phyloP scores from a whole-genome alignment of 2,329 filamentous ascomycete genomes.

The Nemania sp. region DNA sequence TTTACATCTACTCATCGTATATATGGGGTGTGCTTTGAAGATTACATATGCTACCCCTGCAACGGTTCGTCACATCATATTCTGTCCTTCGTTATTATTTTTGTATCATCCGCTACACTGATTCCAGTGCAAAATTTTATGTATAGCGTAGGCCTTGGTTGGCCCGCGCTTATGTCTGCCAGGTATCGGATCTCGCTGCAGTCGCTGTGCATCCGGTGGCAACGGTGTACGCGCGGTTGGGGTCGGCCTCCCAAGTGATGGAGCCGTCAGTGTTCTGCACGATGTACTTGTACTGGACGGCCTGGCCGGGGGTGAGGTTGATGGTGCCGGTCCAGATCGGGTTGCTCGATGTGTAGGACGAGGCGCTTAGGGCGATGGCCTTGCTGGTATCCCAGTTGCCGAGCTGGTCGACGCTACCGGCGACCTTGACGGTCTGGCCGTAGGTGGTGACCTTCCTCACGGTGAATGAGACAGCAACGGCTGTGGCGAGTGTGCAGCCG shows the following conservation, averaged over 20 bases:
- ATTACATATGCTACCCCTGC: not conserved
- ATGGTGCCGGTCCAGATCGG: slow-evolving; percentile 72
- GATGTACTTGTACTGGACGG: slow-evolving; percentile 77
- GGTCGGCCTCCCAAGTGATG: slow-evolving; percentile 74
- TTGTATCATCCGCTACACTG: not conserved
- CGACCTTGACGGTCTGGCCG: slow-evolving; percentile 75
- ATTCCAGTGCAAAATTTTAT: not conserved
- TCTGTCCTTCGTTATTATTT: not conserved
- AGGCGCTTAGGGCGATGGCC: slow-evolving; percentile 69
- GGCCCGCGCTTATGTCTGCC: slow-evolving; percentile 38
- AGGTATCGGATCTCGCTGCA: slow-evolving; percentile 50
- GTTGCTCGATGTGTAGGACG: slow-evolving; percentile 68
- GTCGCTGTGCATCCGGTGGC: slow-evolving; percentile 49
- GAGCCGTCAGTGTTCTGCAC: slow-evolving; percentile 66
- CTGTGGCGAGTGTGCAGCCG: slow-evolving; percentile 55
- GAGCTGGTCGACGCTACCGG: slow-evolving; percentile 69
- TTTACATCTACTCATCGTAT: not conserved
- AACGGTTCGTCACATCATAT: not conserved
- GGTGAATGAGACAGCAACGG: slow-evolving; percentile 73
- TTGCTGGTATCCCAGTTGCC: slow-evolving; percentile 70
- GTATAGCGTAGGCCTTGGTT: not conserved
- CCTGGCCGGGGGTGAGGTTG: slow-evolving; percentile 65
- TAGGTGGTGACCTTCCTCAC: slow-evolving; percentile 66
- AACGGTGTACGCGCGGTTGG: slow-evolving; percentile 59
- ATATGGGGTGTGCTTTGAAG: not conserved